These are phyloP conservation scores for Aspergillus ochraceus DNA, from an alignment of 2,329 filamentous ascomycete species.

Conservation along the genomic window DNA sequence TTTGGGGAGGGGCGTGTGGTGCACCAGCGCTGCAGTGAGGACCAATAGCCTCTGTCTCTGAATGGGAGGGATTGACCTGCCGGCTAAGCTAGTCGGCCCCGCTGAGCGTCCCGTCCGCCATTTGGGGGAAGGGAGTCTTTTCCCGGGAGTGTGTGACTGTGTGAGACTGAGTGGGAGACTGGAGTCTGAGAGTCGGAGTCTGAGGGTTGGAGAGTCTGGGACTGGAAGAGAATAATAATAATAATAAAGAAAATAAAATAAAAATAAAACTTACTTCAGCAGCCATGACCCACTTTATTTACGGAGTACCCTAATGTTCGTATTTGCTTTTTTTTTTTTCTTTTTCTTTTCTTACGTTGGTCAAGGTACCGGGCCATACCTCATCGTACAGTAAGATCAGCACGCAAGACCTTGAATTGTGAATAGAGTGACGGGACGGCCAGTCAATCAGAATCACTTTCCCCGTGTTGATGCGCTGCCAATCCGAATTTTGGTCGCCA, in stretches of 20 bases:
- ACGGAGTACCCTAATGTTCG: slow-evolving; percentile 2
- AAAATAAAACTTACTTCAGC: neutral
- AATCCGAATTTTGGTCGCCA: slow-evolving; percentile 6
- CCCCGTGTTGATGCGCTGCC: neutral
- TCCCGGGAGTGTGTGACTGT: slow-evolving; percentile 1
- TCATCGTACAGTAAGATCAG: slow-evolving; percentile 14
- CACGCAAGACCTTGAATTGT: slow-evolving; percentile 1
- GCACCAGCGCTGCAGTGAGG: slow-evolving; percentile 12
- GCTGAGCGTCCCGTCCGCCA: slow-evolving; percentile 24
- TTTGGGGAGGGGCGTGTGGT: neutral
- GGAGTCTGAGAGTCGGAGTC: no score
- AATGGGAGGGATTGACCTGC: slow-evolving; percentile 23
- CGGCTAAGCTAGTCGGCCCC: slow-evolving; percentile 24
- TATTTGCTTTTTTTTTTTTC: neutral
- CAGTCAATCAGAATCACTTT: slow-evolving; percentile 8
- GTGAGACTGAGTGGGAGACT: no score
- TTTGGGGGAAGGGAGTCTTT: slow-evolving; percentile 15
- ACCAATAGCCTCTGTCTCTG: slow-evolving; percentile 16
- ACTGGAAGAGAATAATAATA: neutral
- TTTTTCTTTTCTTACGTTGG: neutral
- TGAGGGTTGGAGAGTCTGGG: no score
- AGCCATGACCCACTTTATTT: neutral
- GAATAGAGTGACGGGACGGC: slow-evolving; percentile 5
- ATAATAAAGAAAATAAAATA: slow-evolving; percentile 2
- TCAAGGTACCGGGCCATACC: neutral